These are phyloP conservation scores for Melaleuca quinquenervia DNA, from an alignment of 345 rosid species.

Conservation along the genomic window DNA sequence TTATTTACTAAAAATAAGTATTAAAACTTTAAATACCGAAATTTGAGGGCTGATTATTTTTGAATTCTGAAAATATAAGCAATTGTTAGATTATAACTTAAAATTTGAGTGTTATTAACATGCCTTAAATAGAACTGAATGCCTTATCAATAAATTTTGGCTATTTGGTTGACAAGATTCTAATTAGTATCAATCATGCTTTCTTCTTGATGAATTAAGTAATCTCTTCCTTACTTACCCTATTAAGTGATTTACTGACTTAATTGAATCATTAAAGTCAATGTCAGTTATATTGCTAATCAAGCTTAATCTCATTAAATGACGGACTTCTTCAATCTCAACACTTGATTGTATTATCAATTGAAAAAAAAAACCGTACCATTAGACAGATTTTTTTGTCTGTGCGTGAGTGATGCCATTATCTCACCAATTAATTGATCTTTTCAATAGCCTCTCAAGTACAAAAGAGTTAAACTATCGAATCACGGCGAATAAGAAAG, in stretches of 20 bases:
- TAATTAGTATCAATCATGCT: not conserved
- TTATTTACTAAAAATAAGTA: not conserved
- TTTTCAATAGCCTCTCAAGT: not conserved
- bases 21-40: not conserved
- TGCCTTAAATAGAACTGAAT: not conserved
- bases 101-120: not conserved
- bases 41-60: not conserved
- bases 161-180: not conserved
- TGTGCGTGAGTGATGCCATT: not conserved
- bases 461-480: not conserved
- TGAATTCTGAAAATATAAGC: not conserved
- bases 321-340: not conserved
- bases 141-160: not conserved
- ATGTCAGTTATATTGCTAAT: not conserved
- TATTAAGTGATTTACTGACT: too few relatives aligned
- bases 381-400: not conserved
- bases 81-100: not conserved
- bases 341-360: not conserved
- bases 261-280: not conserved
- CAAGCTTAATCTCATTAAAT: not conserved
- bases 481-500: not conserved
- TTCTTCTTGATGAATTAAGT: too few relatives aligned
- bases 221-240: too few relatives aligned
- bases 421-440: not conserved
- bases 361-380: not conserved